Percentiles rank a stretch among this genome's conserved stretches.
These are phyloP conservation scores for Suillus clintonianus DNA, from an alignment of 768 basidiomycete species.

Conservation along the genomic window DNA sequence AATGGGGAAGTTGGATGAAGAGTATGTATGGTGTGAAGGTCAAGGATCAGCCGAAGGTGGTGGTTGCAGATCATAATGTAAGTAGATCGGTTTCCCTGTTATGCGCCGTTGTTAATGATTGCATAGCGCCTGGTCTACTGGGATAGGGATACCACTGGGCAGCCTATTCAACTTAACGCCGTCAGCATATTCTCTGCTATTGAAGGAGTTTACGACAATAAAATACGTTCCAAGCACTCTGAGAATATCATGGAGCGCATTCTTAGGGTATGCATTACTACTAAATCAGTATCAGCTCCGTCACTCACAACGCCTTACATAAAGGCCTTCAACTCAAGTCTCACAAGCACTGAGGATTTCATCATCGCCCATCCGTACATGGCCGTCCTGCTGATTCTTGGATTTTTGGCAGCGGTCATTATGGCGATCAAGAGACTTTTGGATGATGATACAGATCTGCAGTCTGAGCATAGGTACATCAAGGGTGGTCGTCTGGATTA, in stretches of 20 bases:
- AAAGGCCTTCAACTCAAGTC: slow-evolving; percentile 16
- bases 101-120: neutral
- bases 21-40: slow-evolving; percentile 78
- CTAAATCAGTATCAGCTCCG: neutral
- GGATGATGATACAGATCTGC: slow-evolving; percentile 18
- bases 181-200: slow-evolving; percentile 67
- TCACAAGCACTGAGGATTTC: slow-evolving; percentile 9
- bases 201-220: slow-evolving; percentile 59
- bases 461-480: slow-evolving; percentile 14
- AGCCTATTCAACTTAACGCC: slow-evolving; percentile 55
- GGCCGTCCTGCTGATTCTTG: slow-evolving; percentile 8
- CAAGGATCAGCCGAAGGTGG: slow-evolving; percentile 38
- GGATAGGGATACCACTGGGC: slow-evolving; percentile 59
- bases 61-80: slow-evolving; percentile 85
- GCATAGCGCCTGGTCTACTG: slow-evolving; percentile 74
- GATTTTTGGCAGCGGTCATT: slow-evolving; percentile 7
- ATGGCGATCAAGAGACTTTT: slow-evolving; percentile 17
- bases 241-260: slow-evolving; percentile 70
- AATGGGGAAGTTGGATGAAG: slow-evolving; percentile 89
- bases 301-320: slow-evolving; percentile 7
- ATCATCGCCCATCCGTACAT: slow-evolving; percentile 24
- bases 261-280: slow-evolving; percentile 49
- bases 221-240: slow-evolving; percentile 57
- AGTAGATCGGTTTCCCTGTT: slow-evolving; percentile 19
- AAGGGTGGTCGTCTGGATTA: slow-evolving; percentile 27